Evolutionary conservation across 1,284 basidiomycete genomes (phyloP).

Genomic region (Tylopilus sp.): DNA sequence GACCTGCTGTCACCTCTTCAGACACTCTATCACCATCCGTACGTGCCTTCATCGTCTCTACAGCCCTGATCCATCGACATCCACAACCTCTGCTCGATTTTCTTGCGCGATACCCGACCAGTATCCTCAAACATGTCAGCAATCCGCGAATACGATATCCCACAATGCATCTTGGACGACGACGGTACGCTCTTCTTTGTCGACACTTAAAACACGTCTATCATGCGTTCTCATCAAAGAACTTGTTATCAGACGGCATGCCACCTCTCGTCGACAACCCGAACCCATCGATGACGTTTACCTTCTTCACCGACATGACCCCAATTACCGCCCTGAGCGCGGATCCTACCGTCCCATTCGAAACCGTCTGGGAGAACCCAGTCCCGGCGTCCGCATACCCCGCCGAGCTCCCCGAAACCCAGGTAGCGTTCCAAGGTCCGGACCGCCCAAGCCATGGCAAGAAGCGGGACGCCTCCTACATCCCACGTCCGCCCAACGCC

Average conservation of each 20-base stretch:
- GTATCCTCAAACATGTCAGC: constrained; percentile 18
- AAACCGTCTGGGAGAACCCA: constrained; percentile 33
- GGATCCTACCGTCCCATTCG: constrained; percentile 36
- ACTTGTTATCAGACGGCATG: constrained; percentile 37
- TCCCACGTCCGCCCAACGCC: constrained; percentile 89
- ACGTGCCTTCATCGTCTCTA: constrained; percentile 6
- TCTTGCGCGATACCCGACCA: background rate
- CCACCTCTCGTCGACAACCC: constrained; percentile 50
- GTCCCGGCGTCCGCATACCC: constrained; percentile 14
- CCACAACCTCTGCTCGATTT: constrained; percentile 3
- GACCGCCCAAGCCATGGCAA: constrained; percentile 39
- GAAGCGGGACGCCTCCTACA: constrained; percentile 57
- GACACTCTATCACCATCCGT: constrained; percentile 30
- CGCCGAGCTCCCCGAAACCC: constrained; percentile 18
- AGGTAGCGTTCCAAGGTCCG: constrained; percentile 14
- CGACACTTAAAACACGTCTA: background rate
- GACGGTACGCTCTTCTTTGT: constrained; percentile 22
- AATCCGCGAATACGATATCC: constrained; percentile 27
- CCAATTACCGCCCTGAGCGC: constrained; percentile 39
- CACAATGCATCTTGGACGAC: constrained; percentile 24
- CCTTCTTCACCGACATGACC: constrained; percentile 45
- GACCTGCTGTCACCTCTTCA: constrained; percentile 19
- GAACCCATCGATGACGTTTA: constrained; percentile 44
- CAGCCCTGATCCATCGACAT: constrained; percentile 10
- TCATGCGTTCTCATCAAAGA: constrained; percentile 13